Evolutionary conservation across 2,329 filamentous ascomycete genomes (phyloP).

Genomic region (Fusarium ambrosium): DNA sequence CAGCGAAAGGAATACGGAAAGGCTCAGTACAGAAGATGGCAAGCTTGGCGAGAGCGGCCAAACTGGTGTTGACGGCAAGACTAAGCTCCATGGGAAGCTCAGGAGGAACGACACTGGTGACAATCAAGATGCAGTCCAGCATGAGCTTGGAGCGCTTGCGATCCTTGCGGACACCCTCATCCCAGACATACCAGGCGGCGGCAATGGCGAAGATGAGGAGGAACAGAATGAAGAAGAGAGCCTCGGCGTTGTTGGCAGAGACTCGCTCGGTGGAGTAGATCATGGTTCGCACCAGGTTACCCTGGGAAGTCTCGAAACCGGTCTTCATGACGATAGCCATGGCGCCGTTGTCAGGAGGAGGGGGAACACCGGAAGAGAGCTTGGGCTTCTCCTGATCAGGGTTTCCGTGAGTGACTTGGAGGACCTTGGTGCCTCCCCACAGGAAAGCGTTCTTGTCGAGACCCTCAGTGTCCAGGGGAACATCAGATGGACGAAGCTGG

Average conservation of each 20-base stretch:
- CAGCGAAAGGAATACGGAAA: conserved; percentile 97
- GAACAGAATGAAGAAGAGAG: conserved; percentile 97
- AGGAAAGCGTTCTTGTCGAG: conserved; percentile 97
- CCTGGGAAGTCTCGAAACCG: conserved; percentile 98
- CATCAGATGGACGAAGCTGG: conserved; percentile 87
- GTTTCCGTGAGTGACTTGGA: conserved; percentile 92
- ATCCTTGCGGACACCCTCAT: conserved; percentile 93
- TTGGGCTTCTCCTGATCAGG: conserved; percentile 79
- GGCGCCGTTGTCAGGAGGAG: conserved; percentile 93
- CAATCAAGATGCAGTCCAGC: conserved; percentile 95
- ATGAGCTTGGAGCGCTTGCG: conserved; percentile 97
- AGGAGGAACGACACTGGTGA: conserved; percentile 98
- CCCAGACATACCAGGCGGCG: conserved; percentile 99
- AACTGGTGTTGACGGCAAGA: conserved; percentile 95
- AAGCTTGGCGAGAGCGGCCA: conserved; percentile 93
- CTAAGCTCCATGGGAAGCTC: conserved; percentile 98
- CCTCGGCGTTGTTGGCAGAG: conserved; percentile 97
- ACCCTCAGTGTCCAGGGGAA: conserved; percentile 85
- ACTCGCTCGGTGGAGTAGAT: conserved; percentile 99
- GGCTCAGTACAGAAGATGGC: conserved; percentile 99
- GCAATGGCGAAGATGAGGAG: conserved; percentile 95
- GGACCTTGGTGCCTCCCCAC: conserved; percentile 96
- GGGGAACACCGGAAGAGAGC: conserved; percentile 80
- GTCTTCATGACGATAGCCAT: conserved; percentile 97
- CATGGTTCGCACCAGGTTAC: conserved; percentile 97